Evolutionary conservation across 2,329 filamentous ascomycete genomes (phyloP), one percentile per base, ranked within the genome.

Genomic region (Fusarium tuaranense): DNA sequence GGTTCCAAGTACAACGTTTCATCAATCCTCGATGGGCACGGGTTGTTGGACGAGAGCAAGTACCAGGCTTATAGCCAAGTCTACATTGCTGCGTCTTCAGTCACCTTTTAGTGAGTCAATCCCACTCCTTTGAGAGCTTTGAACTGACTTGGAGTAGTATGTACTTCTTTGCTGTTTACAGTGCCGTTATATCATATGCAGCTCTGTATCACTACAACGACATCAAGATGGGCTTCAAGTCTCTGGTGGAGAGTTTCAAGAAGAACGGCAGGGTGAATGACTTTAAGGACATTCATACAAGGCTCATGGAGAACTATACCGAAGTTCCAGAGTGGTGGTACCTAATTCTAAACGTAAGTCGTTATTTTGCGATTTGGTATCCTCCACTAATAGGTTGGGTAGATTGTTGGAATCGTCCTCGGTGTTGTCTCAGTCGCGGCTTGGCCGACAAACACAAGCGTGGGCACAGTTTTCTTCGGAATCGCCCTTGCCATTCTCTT

Each of bases 251-350:
- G 9, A 77, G 74, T 7, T 34, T 78, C 30, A 76, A 62, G 30
- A 72, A 74, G 13, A 30, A 68, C 0, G 51, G 63, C 51, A 68
- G 63, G 18, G 18, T 57, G 5, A 53, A 59, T 0, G 68, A 77
- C 4, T 82, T 84, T 16, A 84, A 83, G 63, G 85, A 88, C 69
- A 75, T 85, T 1, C 84, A 87, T 44, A 85, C 78, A 3, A 78
- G 83, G 0, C 77, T 86, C 2, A 87, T 88, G 86, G 73, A 80
- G 6, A 80, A 78, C 2, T 88, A 87, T 69, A 78, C 80, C 0
- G 86, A 87, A 57, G 85, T 87, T 1, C 86, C 86, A 0, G 86
- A 87, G 66, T 88, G 86, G 86, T 88, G 86, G 81, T 83, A 81
- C 30, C 13, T 78, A 2, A 34, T 78, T 18, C 67, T 78, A 1